Percentiles rank a stretch among this genome's conserved stretches.
These are phyloP conservation scores for Candida freyschussii DNA, from an alignment of 1,139 yeast species.

Conservation along the genomic window DNA sequence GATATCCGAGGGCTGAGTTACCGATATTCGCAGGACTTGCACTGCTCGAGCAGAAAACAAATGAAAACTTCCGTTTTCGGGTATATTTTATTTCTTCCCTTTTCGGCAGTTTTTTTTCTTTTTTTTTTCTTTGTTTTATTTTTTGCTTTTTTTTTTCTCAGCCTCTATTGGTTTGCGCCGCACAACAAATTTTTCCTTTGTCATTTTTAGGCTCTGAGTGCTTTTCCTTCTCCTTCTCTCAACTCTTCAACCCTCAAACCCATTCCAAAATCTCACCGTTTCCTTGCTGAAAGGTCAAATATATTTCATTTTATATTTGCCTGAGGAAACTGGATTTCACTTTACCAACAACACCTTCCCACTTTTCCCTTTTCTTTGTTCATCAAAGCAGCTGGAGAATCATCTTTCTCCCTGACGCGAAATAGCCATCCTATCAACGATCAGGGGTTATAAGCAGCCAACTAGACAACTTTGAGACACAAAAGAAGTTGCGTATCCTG, in stretches of 20 bases:
- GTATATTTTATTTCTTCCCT: too few species aligned
- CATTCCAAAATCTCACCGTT: conserved; percentile 6
- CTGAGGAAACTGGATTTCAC: conserved; percentile 17
- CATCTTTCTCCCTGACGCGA: conserved; percentile 4
- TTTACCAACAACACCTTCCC: conserved; percentile 6
- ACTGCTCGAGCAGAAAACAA: too few species aligned
- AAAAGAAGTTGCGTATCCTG: too few species aligned
- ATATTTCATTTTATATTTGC: conserved; percentile 13
- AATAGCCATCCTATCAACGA: conserved; percentile 4
- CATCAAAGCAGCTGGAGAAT: not conserved
- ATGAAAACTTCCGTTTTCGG: too few species aligned
- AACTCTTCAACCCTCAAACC: conserved; percentile 4
- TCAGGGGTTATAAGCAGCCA: conserved; percentile 5
- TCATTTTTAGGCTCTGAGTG: too few species aligned
- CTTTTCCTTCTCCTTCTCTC: not conserved
- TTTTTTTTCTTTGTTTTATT: too few species aligned
- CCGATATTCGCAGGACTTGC: too few species aligned
- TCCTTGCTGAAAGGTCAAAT: conserved; percentile 15
- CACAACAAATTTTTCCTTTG: conserved; percentile 7
- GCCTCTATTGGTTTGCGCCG: too few species aligned
- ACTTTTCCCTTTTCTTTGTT: conserved; percentile 1
- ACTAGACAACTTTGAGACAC: conserved; percentile 1
- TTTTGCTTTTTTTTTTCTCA: too few species aligned
- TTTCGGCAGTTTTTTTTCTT: too few species aligned
- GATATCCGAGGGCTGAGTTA: too few species aligned